A percentile compares a stretch with the other conserved stretches of the same genome.
These are phyloP conservation scores for Ustilaginoidea virens DNA, from an alignment of 2,329 filamentous ascomycete species.

Conservation along the genomic window DNA sequence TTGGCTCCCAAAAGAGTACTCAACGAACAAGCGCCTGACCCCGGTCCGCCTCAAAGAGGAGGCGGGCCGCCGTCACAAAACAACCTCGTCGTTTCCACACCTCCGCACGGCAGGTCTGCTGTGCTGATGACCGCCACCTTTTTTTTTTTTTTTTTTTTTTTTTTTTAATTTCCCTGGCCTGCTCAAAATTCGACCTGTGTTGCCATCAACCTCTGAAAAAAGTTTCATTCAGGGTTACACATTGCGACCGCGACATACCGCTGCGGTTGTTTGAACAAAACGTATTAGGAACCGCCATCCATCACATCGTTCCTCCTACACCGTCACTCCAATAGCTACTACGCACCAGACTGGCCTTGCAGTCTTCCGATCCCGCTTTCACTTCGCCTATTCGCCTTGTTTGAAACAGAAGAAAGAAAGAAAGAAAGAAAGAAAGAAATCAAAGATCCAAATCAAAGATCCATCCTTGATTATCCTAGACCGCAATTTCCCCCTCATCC, in stretches of 20 bases:
- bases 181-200: slow-evolving; percentile 8
- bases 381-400: no score
- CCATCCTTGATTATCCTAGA: no score
- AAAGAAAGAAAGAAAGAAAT: no score
- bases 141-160: slow-evolving; percentile 2
- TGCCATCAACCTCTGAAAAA: slow-evolving; percentile 3
- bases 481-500: no score
- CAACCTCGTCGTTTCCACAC: slow-evolving; percentile 2
- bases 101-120: slow-evolving; percentile 2
- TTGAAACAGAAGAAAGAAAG: no score
- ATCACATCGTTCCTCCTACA: neutral
- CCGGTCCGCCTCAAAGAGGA: slow-evolving; percentile 3
- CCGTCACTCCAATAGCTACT: slow-evolving; percentile 1
- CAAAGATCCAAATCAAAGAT: no score
- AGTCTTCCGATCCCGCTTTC: no score
- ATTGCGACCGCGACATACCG: slow-evolving; percentile 16
- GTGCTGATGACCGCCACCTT: slow-evolving; percentile 3
- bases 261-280: slow-evolving; percentile 4
- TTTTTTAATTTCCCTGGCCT: no score
- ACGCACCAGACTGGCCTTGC: no score
- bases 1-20: slow-evolving; percentile 1
- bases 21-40: slow-evolving; percentile 5
- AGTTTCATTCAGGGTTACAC: slow-evolving; percentile 7
- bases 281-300: neutral
- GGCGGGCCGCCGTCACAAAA: slow-evolving; percentile 3